Evolutionary conservation across 805 yeast genomes (phyloP).

Genomic region (Komagataella populi): DNA sequence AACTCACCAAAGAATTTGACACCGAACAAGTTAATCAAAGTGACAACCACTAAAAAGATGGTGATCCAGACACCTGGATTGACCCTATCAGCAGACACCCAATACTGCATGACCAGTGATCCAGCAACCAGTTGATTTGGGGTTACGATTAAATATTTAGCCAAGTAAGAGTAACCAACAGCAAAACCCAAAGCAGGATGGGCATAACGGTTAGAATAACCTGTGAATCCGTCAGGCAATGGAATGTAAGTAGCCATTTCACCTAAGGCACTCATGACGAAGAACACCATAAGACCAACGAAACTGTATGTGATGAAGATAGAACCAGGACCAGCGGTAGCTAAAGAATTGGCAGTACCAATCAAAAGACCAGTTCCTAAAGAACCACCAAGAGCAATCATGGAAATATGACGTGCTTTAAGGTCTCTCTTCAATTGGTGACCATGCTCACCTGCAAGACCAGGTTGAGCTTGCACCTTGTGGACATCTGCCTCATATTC

Average conservation of each 20-base stretch:
- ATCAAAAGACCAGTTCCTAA: slow-evolving; percentile 71
- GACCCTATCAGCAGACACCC: slow-evolving; percentile 30
- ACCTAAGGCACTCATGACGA: slow-evolving; percentile 46
- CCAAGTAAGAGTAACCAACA: slow-evolving; percentile 38
- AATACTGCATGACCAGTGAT: slow-evolving; percentile 36
- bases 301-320: slow-evolving; percentile 49
- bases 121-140: slow-evolving; percentile 49
- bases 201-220: slow-evolving; percentile 37
- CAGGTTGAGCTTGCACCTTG: neutral
- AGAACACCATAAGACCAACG: slow-evolving; percentile 59
- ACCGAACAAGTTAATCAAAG: slow-evolving; percentile 28
- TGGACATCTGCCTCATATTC: neutral
- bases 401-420: slow-evolving; percentile 36
- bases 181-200: slow-evolving; percentile 44
- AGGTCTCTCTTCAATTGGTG: slow-evolving; percentile 24
- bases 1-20: slow-evolving; percentile 35
- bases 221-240: slow-evolving; percentile 40
- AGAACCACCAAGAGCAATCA: slow-evolving; percentile 74
- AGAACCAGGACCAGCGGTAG: slow-evolving; percentile 59
- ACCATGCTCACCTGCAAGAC: neutral
- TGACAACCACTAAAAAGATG: slow-evolving; percentile 26
- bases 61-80: slow-evolving; percentile 44
- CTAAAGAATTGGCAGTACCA: slow-evolving; percentile 61
- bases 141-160: slow-evolving; percentile 37
- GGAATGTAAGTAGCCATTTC: slow-evolving; percentile 45